These are phyloP conservation scores for Chrysopogon serrulatus DNA, from an alignment of 176 grass and related monocot species.

Conservation along the genomic window DNA sequence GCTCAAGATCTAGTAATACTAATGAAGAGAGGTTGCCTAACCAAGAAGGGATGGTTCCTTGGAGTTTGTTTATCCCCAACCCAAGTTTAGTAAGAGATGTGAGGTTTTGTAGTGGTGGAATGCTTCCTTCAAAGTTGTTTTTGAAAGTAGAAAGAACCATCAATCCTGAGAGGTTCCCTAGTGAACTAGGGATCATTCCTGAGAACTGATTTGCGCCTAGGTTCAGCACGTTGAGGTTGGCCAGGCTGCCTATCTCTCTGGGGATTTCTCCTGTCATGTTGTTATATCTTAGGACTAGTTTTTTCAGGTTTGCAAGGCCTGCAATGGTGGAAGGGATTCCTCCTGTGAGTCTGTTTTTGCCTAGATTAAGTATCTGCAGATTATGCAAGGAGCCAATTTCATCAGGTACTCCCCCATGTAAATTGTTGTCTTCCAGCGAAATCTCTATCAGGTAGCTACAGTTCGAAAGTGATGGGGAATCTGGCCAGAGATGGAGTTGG, in stretches of 20 bases:
- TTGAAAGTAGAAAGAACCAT: not conserved
- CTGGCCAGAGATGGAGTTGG: not conserved
- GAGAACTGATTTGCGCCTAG: not conserved
- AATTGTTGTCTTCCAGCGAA: not conserved
- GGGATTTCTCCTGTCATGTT: conserved; percentile 27
- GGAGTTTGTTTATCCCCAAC: not conserved
- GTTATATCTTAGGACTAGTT: not conserved
- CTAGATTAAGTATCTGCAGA: not conserved
- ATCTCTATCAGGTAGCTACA: not conserved
- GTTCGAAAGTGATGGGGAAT: not conserved
- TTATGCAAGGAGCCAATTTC: not conserved
- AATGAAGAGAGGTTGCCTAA: not conserved
- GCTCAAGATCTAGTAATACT: not conserved
- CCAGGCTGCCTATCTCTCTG: not conserved
- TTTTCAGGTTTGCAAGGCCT: not conserved
- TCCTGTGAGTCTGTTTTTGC: not conserved
- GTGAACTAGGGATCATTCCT: not conserved
- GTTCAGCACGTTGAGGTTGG: not conserved
- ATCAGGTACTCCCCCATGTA: not conserved
- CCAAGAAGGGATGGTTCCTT: not conserved
- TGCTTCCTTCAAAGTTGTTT: not conserved
- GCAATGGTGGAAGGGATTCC: not conserved
- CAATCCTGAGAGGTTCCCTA: conserved; percentile 8
- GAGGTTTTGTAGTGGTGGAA: not conserved
- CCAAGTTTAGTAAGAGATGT: not conserved